A percentile compares a stretch with the other conserved stretches of the same genome.
These are phyloP conservation scores for Colletotrichum sp. DNA, from an alignment of 2,329 filamentous ascomycete genomes.

Conservation along the genomic window DNA sequence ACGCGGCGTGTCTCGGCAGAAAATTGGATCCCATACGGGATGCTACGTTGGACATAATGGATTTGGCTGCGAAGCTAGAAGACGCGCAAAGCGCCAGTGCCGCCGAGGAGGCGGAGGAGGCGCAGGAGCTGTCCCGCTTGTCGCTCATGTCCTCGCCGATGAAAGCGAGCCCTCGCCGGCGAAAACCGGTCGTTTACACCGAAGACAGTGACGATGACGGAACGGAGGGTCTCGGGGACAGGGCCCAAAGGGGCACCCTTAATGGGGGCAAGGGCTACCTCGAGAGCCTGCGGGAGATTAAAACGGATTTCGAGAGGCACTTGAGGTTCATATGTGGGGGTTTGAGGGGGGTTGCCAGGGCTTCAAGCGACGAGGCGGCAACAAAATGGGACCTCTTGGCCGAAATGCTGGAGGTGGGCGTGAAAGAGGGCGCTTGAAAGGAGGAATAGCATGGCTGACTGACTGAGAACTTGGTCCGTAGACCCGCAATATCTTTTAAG, in stretches of 20 bases:
- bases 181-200: conserved; percentile 19
- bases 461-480: conserved; percentile 12
- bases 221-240: conserved; percentile 30
- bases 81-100: conserved; percentile 55
- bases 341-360: conserved; percentile 76
- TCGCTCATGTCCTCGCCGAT: conserved; percentile 39
- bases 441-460: background rate
- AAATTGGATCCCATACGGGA: conserved; percentile 75
- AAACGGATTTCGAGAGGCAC: conserved; percentile 67
- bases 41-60: conserved; percentile 76
- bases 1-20: conserved; percentile 72
- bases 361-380: conserved; percentile 65
- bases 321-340: conserved; percentile 76
- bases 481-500: conserved; percentile 16
- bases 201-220: conserved; percentile 40
- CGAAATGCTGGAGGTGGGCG: conserved; percentile 73
- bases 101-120: conserved; percentile 40
- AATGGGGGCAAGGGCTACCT: conserved; percentile 45
- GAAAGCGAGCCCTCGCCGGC: conserved; percentile 26
- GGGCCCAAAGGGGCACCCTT: conserved; percentile 5
- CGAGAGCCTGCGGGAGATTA: conserved; percentile 61
- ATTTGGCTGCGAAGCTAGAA: conserved; percentile 74
- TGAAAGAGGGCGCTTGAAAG: conserved; percentile 22
- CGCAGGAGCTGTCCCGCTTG: conserved; percentile 43
- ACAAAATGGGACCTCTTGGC: conserved; percentile 81